A percentile compares a stretch with the other conserved stretches of the same genome.
Evolutionary conservation across 2,329 filamentous ascomycete species (phyloP).

Genomic region (Colletotrichum neosansevieriae): DNA sequence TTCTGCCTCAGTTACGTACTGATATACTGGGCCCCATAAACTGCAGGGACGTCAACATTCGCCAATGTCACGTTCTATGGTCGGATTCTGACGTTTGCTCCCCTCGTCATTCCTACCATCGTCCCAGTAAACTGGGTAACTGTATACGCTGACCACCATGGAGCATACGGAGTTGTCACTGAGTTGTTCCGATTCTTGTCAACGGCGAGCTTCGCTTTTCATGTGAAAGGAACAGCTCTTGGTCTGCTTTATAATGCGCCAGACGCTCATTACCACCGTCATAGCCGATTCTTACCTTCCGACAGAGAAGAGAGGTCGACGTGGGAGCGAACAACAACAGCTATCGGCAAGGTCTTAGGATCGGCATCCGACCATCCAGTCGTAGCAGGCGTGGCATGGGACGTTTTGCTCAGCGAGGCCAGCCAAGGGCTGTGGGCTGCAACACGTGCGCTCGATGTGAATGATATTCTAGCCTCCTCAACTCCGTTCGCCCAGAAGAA

Average conservation of each 20-base stretch:
- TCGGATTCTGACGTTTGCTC: slow-evolving; percentile 57
- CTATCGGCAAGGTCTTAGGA: slow-evolving; percentile 59
- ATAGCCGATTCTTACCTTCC: slow-evolving; percentile 60
- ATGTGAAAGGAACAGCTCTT: slow-evolving; percentile 57
- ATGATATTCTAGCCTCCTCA: slow-evolving; percentile 59
- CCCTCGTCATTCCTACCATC: slow-evolving; percentile 60
- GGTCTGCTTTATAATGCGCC: slow-evolving; percentile 62
- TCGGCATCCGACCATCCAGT: slow-evolving; percentile 68
- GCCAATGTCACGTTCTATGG: slow-evolving; percentile 48
- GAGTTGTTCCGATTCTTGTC: slow-evolving; percentile 63
- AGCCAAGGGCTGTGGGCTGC: slow-evolving; percentile 70
- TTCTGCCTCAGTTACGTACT: slow-evolving; percentile 51
- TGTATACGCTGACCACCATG: slow-evolving; percentile 54
- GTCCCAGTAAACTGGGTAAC: slow-evolving; percentile 63
- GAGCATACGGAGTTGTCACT: slow-evolving; percentile 55
- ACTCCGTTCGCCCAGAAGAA: slow-evolving; percentile 48
- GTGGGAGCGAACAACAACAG: slow-evolving; percentile 59
- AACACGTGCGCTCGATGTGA: slow-evolving; percentile 61
- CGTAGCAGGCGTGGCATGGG: slow-evolving; percentile 67
- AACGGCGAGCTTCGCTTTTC: slow-evolving; percentile 56
- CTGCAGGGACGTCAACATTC: slow-evolving; percentile 56
- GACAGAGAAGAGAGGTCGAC: slow-evolving; percentile 57
- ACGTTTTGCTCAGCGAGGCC: slow-evolving; percentile 67
- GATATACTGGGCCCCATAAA: slow-evolving; percentile 54
- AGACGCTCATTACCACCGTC: slow-evolving; percentile 60